Evolutionary conservation across 2,329 filamentous ascomycete species (phyloP).

Genomic region (Microascus cirrosus): DNA sequence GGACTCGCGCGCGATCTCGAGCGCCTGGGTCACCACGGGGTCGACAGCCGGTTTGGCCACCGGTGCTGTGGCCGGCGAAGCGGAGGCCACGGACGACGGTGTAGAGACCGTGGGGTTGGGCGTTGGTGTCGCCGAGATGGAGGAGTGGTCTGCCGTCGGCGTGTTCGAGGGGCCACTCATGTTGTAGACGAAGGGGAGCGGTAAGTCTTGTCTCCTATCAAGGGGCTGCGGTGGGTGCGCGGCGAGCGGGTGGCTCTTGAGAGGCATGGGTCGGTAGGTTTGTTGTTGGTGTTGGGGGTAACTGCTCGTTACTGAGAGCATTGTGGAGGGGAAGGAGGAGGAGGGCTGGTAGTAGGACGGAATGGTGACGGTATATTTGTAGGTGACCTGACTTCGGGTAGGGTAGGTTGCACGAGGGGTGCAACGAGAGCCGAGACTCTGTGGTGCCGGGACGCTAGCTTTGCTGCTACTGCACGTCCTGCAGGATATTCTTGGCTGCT

Average conservation of each 20-base stretch:
- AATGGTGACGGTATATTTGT: conserved; percentile 1
- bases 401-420: neutral
- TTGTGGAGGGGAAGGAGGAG: conserved; percentile 10
- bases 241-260: conserved; percentile 9
- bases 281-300: conserved; percentile 7
- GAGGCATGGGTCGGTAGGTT: conserved; percentile 12
- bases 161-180: conserved; percentile 5
- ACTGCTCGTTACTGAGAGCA: conserved; percentile 16
- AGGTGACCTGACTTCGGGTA: neutral
- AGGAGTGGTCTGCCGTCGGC: neutral
- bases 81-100: neutral
- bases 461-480: neutral
- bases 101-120: neutral
- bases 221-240: neutral
- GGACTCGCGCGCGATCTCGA: conserved; percentile 66
- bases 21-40: conserved; percentile 49
- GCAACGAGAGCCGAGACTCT: neutral
- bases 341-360: neutral
- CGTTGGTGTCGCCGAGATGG: conserved; percentile 9
- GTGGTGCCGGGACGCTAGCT: neutral
- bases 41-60: conserved; percentile 4
- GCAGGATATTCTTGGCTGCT: neutral
- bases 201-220: neutral
- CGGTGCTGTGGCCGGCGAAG: neutral
- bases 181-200: conserved; percentile 1